These are phyloP conservation scores for Lactuca saligna DNA, from an alignment of 129 eudicot genomes.

Conservation along the genomic window DNA sequence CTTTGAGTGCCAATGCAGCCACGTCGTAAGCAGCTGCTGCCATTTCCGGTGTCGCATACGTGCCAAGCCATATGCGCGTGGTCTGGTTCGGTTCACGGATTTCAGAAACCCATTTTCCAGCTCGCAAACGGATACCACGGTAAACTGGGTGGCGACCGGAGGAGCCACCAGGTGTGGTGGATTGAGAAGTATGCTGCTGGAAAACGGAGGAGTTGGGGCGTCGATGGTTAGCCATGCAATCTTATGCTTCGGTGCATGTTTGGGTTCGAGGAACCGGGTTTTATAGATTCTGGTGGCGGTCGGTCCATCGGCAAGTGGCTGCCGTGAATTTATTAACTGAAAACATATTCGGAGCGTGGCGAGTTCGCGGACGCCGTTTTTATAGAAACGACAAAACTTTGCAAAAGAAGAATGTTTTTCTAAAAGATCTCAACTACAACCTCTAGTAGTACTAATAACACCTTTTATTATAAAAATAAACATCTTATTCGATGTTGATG, in stretches of 20 bases:
- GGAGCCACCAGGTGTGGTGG: background rate
- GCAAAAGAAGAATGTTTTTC: too few species aligned
- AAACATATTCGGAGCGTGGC: too few species aligned
- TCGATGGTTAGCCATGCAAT: constrained; percentile 32
- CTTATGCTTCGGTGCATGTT: background rate
- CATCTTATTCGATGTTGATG: too few species aligned
- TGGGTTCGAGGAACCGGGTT: background rate
- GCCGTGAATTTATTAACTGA: background rate
- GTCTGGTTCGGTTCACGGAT: constrained; percentile 48
- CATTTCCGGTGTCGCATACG: constrained; percentile 47
- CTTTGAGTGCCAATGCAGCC: constrained; percentile 16
- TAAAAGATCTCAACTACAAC: too few species aligned
- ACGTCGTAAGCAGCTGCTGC: constrained; percentile 55
- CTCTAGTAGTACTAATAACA: too few species aligned
- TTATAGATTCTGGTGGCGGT: constrained; percentile 4
- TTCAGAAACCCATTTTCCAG: constrained; percentile 56
- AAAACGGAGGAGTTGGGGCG: constrained; percentile 12
- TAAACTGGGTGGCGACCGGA: constrained; percentile 38
- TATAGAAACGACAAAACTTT: too few species aligned
- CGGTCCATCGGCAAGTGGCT: background rate
- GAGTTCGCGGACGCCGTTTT: too few species aligned
- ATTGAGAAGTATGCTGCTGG: constrained; percentile 1
- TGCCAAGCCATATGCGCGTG: constrained; percentile 48
- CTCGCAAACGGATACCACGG: constrained; percentile 42
- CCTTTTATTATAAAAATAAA: too few species aligned